Evolutionary conservation across 2,329 filamentous ascomycete genomes (phyloP).

Genomic region (Trichoderma sp.): DNA sequence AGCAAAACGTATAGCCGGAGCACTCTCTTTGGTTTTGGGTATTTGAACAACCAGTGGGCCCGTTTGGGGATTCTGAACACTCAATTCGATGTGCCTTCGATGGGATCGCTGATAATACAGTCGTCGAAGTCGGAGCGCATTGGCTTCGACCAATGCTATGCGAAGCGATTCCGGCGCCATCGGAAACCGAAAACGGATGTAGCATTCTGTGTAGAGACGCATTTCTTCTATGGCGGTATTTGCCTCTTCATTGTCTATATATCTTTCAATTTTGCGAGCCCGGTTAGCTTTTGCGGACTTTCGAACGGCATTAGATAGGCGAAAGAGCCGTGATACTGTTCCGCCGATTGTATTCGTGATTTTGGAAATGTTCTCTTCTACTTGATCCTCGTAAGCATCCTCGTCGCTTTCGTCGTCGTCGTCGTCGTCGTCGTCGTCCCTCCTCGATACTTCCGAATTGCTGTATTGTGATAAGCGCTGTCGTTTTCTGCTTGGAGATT

Average conservation of each 20-base stretch:
- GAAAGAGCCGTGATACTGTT: slow-evolving; percentile 12
- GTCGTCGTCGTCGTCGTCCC: background rate
- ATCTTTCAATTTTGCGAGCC: background rate
- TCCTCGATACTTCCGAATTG: background rate
- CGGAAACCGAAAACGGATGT: background rate
- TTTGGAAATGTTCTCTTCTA: slow-evolving; percentile 4
- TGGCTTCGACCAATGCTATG: slow-evolving; percentile 1
- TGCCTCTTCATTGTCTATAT: background rate
- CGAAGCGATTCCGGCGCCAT: slow-evolving; percentile 5
- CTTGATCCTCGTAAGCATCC: background rate
- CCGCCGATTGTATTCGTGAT: slow-evolving; percentile 6
- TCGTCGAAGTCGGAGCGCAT: slow-evolving; percentile 11
- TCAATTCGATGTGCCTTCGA: slow-evolving; percentile 3
- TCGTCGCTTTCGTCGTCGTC: slow-evolving; percentile 9
- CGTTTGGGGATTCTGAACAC: background rate
- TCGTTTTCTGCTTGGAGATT: background rate
- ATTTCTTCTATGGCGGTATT: background rate
- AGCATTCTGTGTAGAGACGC: background rate
- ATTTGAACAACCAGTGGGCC: background rate
- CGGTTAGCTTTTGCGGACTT: slow-evolving; percentile 6
- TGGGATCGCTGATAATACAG: slow-evolving; percentile 12
- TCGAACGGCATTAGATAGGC: slow-evolving; percentile 11
- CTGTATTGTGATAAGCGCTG: background rate
- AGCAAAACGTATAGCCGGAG: background rate
- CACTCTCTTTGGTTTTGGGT: background rate